Evolutionary conservation across 768 basidiomycete species (phyloP).

Genomic region (Pholiota microspora): DNA sequence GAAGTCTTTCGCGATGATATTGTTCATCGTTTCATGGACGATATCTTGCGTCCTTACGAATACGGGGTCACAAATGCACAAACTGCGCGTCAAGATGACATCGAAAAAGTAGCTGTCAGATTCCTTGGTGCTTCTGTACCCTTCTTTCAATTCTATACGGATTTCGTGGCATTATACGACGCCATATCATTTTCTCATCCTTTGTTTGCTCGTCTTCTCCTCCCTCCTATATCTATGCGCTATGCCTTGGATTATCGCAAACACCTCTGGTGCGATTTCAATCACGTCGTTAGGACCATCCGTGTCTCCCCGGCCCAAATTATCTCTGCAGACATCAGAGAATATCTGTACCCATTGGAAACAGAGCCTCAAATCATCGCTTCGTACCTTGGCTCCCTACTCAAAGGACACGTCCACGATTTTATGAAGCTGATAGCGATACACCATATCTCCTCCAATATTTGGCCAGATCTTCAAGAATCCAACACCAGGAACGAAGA

Average conservation of each 20-base stretch:
- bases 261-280: slow-evolving; percentile 79
- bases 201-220: slow-evolving; percentile 69
- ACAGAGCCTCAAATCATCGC: slow-evolving; percentile 56
- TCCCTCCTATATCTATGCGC: slow-evolving; percentile 72
- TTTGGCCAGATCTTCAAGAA: slow-evolving; percentile 66
- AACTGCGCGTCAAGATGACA: slow-evolving; percentile 11
- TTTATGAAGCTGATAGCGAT: slow-evolving; percentile 69
- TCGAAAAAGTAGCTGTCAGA: slow-evolving; percentile 45
- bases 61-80: slow-evolving; percentile 21
- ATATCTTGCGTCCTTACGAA: slow-evolving; percentile 56
- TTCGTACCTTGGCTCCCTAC: slow-evolving; percentile 59
- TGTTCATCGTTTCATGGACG: slow-evolving; percentile 58
- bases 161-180: slow-evolving; percentile 88
- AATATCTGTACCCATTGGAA: slow-evolving; percentile 76
- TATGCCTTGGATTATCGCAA: slow-evolving; percentile 84
- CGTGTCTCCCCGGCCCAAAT: slow-evolving; percentile 49
- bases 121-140: slow-evolving; percentile 70
- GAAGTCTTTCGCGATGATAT: slow-evolving; percentile 81
- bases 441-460: slow-evolving; percentile 74
- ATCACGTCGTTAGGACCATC: slow-evolving; percentile 61
- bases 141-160: slow-evolving; percentile 93
- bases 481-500: slow-evolving; percentile 27
- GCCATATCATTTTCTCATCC: slow-evolving; percentile 85
- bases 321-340: slow-evolving; percentile 49
- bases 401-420: slow-evolving; percentile 42